phyloP scores from a whole-genome alignment of 371 early-diverging fungal genomes.

The Blastocladiella emersonii region DNA sequence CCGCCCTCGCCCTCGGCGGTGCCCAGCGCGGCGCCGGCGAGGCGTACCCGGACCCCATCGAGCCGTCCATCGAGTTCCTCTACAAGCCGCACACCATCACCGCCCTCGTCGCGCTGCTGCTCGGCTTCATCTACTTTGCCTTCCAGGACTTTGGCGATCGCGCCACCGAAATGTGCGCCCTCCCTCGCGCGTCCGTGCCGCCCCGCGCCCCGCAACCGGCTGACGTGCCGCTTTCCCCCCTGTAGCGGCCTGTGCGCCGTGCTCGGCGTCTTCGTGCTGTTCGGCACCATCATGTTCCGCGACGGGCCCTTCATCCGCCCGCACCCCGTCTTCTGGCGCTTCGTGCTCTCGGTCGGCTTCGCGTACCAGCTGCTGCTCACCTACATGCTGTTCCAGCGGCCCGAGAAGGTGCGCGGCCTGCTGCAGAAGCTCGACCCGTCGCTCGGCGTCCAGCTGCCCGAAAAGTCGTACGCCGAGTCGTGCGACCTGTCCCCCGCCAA shows the following conservation, averaged over 20 bases:
- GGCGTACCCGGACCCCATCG: no score
- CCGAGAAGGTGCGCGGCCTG: constrained; percentile 40
- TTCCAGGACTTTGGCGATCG: neutral
- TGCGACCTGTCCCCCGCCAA: constrained; percentile 66
- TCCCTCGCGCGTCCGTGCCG: neutral
- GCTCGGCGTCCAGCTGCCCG: constrained; percentile 70
- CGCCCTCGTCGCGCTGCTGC: constrained; percentile 6
- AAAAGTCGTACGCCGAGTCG: constrained; percentile 77
- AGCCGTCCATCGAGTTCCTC: constrained; percentile 4
- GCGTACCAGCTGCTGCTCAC: constrained; percentile 75
- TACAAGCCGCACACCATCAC: constrained; percentile 14
- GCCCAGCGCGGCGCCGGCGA: no score
- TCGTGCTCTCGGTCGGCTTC: constrained; percentile 65
- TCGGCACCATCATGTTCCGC: constrained; percentile 73
- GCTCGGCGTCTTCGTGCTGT: constrained; percentile 55
- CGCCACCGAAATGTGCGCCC: neutral
- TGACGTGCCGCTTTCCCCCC: no score
- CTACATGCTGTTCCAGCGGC: constrained; percentile 74
- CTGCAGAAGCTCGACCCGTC: constrained; percentile 64
- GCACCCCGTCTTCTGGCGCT: constrained; percentile 88
- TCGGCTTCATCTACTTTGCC: constrained; percentile 12
- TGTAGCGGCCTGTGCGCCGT: constrained; percentile 24
- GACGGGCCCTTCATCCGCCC: constrained; percentile 92
- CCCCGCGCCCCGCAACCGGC: no score
- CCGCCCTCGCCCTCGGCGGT: no score